A percentile compares a stretch with the other conserved stretches of the same genome.
Conservation (phyloP, 192 early-diverging fungal species). For the Phycomyces blakesleeanus region DNA sequence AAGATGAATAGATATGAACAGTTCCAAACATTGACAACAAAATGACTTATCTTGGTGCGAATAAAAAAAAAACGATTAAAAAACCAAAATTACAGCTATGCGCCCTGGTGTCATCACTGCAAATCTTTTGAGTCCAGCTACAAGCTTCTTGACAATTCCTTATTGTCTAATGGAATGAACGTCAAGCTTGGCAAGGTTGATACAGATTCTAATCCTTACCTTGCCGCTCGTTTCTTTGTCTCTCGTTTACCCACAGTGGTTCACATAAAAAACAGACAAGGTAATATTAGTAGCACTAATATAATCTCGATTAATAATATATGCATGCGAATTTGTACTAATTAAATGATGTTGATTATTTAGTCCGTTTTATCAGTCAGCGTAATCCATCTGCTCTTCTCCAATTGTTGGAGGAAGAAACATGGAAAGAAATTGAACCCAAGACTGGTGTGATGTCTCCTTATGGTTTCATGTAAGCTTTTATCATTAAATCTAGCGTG, state of each 20-base stretch:
- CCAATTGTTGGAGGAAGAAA: neutral
- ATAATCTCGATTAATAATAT: no score
- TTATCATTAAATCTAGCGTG: neutral
- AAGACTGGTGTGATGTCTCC: slow-evolving; percentile 20
- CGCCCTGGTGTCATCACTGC: slow-evolving; percentile 33
- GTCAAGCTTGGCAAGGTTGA: slow-evolving; percentile 23
- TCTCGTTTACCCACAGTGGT: slow-evolving; percentile 29
- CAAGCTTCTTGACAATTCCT: slow-evolving; percentile 4
- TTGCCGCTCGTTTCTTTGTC: slow-evolving; percentile 32
- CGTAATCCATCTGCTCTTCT: slow-evolving; percentile 5
- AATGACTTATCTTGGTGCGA: slow-evolving; percentile 14
- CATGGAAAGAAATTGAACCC: slow-evolving; percentile 12
- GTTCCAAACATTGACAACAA: slow-evolving; percentile 15
- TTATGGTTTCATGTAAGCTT: slow-evolving; percentile 20
- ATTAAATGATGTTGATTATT: neutral
- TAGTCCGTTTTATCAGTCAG: slow-evolving; percentile 3
- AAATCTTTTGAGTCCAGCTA: slow-evolving; percentile 17
- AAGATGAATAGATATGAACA: neutral
- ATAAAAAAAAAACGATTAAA: neutral
- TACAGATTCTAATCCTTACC: slow-evolving; percentile 28
- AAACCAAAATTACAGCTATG: slow-evolving; percentile 31
- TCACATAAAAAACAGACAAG: slow-evolving; percentile 33
- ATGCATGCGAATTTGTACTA: no score
- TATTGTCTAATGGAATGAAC: neutral
- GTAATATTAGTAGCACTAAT: no score